Evolutionary conservation across 2,329 filamentous ascomycete genomes (phyloP).

Genomic region (Fusarium phyllophilum): DNA sequence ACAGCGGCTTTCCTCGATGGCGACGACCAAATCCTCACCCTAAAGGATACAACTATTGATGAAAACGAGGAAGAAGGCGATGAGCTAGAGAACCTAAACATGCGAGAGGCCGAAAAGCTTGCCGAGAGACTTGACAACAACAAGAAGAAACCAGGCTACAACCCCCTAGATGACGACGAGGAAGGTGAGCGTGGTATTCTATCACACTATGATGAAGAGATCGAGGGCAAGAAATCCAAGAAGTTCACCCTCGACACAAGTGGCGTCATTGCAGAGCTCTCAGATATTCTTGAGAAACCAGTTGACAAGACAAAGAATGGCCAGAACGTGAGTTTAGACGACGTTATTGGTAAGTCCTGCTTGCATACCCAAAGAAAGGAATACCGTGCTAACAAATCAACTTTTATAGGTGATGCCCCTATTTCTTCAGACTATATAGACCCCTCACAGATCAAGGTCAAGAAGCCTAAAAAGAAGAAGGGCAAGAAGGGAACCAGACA

Average conservation of each 20-base stretch:
- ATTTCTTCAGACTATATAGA: slow-evolving; percentile 86
- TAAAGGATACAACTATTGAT: slow-evolving; percentile 92
- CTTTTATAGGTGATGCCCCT: slow-evolving; percentile 44
- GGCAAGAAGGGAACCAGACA: slow-evolving; percentile 80
- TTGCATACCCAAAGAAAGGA: not conserved
- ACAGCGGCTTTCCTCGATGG: slow-evolving; percentile 81
- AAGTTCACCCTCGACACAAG: slow-evolving; percentile 86
- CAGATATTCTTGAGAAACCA: slow-evolving; percentile 64
- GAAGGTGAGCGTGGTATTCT: slow-evolving; percentile 75
- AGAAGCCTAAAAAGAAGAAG: slow-evolving; percentile 96
- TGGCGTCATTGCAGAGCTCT: slow-evolving; percentile 74
- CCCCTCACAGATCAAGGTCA: slow-evolving; percentile 86
- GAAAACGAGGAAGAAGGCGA: slow-evolving; percentile 88
- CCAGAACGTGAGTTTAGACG: slow-evolving; percentile 82
- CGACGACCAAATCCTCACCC: slow-evolving; percentile 88
- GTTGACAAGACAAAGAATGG: slow-evolving; percentile 68
- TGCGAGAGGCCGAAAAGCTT: slow-evolving; percentile 78
- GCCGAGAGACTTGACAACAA: slow-evolving; percentile 84
- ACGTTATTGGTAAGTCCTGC: slow-evolving; percentile 66
- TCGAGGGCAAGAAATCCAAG: slow-evolving; percentile 88
- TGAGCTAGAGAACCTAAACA: slow-evolving; percentile 81
- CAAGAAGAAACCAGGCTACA: slow-evolving; percentile 89
- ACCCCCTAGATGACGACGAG: slow-evolving; percentile 79
- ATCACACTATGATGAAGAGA: slow-evolving; percentile 95
- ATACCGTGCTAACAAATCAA: slow-evolving; percentile 14